These are phyloP conservation scores for Colletotrichum eleusines DNA, from an alignment of 2,329 filamentous ascomycete species.

Conservation along the genomic window DNA sequence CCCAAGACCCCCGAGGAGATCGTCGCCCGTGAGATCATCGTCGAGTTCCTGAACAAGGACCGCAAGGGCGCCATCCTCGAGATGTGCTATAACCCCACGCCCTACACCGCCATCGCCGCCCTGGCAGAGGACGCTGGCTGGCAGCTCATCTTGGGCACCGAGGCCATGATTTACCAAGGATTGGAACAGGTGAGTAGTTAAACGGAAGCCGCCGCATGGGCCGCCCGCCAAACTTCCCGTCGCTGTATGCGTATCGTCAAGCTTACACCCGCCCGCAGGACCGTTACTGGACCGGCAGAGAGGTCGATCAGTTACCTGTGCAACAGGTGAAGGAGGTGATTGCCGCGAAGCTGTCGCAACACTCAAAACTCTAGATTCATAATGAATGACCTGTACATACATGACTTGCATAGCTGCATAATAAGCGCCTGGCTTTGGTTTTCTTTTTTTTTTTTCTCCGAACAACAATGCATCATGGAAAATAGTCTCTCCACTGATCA, in stretches of 20 bases:
- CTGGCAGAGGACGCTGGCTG: constrained; percentile 73
- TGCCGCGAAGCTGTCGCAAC: constrained; percentile 55
- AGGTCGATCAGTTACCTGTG: constrained; percentile 70
- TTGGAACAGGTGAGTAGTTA: constrained; percentile 68
- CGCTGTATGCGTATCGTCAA: constrained; percentile 9
- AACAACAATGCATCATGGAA: neutral
- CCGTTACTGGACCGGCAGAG: constrained; percentile 73
- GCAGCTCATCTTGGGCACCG: constrained; percentile 81
- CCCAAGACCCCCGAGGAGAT: constrained; percentile 74
- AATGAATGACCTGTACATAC: constrained; percentile 16
- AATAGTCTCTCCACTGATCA: no score
- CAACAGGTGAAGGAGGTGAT: constrained; percentile 68
- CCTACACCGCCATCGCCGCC: constrained; percentile 74
- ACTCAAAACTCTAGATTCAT: constrained; percentile 48
- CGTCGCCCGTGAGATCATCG: constrained; percentile 67
- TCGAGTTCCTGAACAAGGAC: constrained; percentile 59
- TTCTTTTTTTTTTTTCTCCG: neutral
- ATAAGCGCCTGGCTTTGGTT: constrained; percentile 30
- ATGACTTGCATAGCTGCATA: constrained; percentile 30
- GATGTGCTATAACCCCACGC: constrained; percentile 85
- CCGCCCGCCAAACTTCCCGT: no score
- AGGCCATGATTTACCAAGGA: constrained; percentile 83
- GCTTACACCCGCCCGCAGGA: constrained; percentile 48
- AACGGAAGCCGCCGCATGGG: neutral
- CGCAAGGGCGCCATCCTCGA: constrained; percentile 78